These are phyloP conservation scores for Penicillium brevicompactum DNA, from an alignment of 2,329 filamentous ascomycete genomes.

Conservation along the genomic window DNA sequence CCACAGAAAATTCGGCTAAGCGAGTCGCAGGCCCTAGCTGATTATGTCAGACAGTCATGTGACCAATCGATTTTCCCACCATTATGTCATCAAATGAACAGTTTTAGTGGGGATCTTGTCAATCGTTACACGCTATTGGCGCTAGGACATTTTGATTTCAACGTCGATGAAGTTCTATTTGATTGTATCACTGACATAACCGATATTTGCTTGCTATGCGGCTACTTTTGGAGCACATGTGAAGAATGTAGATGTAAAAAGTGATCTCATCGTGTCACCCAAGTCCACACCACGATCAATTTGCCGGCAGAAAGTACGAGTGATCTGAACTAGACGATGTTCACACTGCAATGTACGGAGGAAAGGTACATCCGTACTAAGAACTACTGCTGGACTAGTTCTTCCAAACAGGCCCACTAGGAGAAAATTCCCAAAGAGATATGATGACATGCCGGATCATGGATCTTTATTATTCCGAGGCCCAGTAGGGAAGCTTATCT, in stretches of 20 bases:
- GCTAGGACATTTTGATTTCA: background rate
- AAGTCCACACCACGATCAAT: no score
- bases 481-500: constrained; percentile 2
- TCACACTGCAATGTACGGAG: background rate
- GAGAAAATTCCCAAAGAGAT: background rate
- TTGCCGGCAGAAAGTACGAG: no score
- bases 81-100: constrained; percentile 1
- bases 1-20: constrained; percentile 51
- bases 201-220: background rate
- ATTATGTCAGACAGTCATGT: constrained; percentile 35
- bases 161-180: background rate
- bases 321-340: no score
- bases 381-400: background rate
- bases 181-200: background rate
- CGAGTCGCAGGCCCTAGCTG: constrained; percentile 42
- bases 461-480: constrained; percentile 17
- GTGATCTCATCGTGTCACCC: no score
- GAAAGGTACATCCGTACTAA: background rate
- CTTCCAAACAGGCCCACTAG: background rate
- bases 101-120: background rate
- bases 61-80: constrained; percentile 14
- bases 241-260: no score
- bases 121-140: background rate
- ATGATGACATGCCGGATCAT: constrained; percentile 2
- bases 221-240: no score